phyloP scores from a whole-genome alignment of 768 basidiomycete species.

The Trametes cingulata region DNA sequence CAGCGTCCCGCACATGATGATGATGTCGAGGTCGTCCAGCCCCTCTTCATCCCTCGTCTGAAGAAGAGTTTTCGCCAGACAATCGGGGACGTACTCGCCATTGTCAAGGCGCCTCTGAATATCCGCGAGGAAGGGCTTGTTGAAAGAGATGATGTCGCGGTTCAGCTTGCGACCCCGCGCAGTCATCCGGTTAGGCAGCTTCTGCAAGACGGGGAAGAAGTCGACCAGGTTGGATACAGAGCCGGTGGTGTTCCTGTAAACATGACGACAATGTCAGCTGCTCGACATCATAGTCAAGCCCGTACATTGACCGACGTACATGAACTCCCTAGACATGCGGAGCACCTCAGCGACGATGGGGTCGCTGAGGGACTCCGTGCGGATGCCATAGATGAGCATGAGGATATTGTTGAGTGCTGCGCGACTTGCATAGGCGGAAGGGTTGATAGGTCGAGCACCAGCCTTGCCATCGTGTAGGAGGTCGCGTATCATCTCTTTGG shows the following conservation, averaged over 20 bases:
- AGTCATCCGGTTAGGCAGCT: constrained; percentile 39
- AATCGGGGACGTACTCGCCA: constrained; percentile 44
- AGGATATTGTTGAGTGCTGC: constrained; percentile 44
- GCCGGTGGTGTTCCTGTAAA: constrained; percentile 43
- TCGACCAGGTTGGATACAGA: constrained; percentile 48
- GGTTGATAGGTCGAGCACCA: constrained; percentile 40
- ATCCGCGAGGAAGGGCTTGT: constrained; percentile 41
- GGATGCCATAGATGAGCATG: constrained; percentile 43
- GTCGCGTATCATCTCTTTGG: not conserved
- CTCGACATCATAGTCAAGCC: not conserved
- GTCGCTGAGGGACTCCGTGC: constrained; percentile 40
- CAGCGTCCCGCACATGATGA: constrained; percentile 43
- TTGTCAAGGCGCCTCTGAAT: constrained; percentile 38
- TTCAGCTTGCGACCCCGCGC: constrained; percentile 43
- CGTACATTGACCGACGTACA: not conserved
- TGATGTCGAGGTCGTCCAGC: constrained; percentile 41
- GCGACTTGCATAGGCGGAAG: constrained; percentile 42
- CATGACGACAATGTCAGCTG: not conserved
- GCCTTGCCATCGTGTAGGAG: constrained; percentile 27
- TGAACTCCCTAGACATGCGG: not conserved
- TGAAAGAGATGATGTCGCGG: constrained; percentile 37
- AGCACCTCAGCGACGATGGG: constrained; percentile 35
- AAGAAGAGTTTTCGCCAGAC: constrained; percentile 43
- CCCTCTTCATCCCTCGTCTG: constrained; percentile 29
- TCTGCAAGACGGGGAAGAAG: constrained; percentile 45